A percentile compares a stretch with the other conserved stretches of the same genome.
Evolutionary conservation across 2,329 filamentous ascomycete species (phyloP).

Genomic region (Alternaria ventricosa): DNA sequence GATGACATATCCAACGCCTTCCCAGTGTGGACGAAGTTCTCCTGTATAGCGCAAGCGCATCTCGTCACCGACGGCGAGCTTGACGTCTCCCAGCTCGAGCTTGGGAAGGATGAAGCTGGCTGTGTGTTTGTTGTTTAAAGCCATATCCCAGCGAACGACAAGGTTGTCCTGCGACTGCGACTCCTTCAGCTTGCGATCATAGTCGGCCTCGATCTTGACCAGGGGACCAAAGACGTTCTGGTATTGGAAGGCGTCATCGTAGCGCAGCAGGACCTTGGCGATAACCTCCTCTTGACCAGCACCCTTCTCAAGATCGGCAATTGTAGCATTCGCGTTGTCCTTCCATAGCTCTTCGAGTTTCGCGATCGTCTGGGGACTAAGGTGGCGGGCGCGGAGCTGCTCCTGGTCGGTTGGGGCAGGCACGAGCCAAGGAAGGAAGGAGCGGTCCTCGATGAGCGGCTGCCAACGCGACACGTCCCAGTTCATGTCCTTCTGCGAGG

Average conservation of each 20-base stretch:
- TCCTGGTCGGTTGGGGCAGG: constrained; percentile 88
- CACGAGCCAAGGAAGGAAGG: constrained; percentile 94
- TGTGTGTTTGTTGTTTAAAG: constrained; percentile 95
- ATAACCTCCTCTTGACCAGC: constrained; percentile 94
- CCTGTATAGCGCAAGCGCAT: constrained; percentile 98
- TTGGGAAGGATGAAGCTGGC: constrained; percentile 96
- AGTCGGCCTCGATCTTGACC: constrained; percentile 99
- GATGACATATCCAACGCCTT: constrained; percentile 97
- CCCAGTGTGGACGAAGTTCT: constrained; percentile 89
- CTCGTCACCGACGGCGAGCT: constrained; percentile 95
- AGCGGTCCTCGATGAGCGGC: constrained; percentile 94
- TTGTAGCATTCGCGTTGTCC: constrained; percentile 85
- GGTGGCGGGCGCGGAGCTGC: constrained; percentile 90
- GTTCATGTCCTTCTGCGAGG: constrained; percentile 98
- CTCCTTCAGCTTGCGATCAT: constrained; percentile 98
- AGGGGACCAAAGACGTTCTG: constrained; percentile 98
- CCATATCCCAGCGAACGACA: constrained; percentile 91
- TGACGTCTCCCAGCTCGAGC: constrained; percentile 96
- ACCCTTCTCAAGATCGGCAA: constrained; percentile 89
- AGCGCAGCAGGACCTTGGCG: constrained; percentile 86
- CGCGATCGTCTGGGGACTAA: constrained; percentile 92
- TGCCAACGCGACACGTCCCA: constrained; percentile 99
- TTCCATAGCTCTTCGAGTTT: constrained; percentile 99
- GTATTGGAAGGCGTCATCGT: constrained; percentile 97
- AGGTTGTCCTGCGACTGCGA: constrained; percentile 97